A percentile compares a stretch with the other conserved stretches of the same genome.
phyloP scores from a whole-genome alignment of 1,284 basidiomycete species.

The Cerrena zonata region DNA sequence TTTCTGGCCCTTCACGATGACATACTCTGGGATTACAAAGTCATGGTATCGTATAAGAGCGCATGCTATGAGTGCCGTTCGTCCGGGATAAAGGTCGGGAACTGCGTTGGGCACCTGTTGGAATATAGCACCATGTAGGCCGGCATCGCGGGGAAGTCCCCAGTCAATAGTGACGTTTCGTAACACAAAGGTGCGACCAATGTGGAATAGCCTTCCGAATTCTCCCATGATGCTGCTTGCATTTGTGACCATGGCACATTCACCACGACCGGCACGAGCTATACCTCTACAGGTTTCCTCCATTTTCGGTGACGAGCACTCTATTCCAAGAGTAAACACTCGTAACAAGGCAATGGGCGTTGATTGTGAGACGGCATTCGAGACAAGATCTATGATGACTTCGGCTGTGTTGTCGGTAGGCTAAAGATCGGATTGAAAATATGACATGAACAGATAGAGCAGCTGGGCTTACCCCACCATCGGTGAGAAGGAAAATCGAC shows the following conservation, averaged over 20 bases:
- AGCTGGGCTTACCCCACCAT: constrained; percentile 10
- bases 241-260: constrained; percentile 39
- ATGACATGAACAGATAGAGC: no score
- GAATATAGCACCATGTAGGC: neutral
- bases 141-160: constrained; percentile 26
- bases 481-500: constrained; percentile 40
- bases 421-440: no score
- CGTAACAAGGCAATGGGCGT: constrained; percentile 31
- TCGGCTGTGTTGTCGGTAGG: no score
- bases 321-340: constrained; percentile 53
- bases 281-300: constrained; percentile 43
- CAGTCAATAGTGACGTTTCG: constrained; percentile 45
- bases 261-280: constrained; percentile 45
- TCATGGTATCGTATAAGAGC: neutral
- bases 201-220: constrained; percentile 43
- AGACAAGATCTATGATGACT: constrained; percentile 4
- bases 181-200: constrained; percentile 41
- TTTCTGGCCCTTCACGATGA: neutral
- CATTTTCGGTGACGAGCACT: constrained; percentile 33
- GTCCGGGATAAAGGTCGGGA: neutral
- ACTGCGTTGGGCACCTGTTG: neutral
- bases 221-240: constrained; percentile 42
- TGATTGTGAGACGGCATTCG: constrained; percentile 6
- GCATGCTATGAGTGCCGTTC: neutral
- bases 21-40: neutral